Evolutionary conservation across 352 stramenopile genomes (phyloP).

Genomic region (Globisporangium canariense): DNA sequence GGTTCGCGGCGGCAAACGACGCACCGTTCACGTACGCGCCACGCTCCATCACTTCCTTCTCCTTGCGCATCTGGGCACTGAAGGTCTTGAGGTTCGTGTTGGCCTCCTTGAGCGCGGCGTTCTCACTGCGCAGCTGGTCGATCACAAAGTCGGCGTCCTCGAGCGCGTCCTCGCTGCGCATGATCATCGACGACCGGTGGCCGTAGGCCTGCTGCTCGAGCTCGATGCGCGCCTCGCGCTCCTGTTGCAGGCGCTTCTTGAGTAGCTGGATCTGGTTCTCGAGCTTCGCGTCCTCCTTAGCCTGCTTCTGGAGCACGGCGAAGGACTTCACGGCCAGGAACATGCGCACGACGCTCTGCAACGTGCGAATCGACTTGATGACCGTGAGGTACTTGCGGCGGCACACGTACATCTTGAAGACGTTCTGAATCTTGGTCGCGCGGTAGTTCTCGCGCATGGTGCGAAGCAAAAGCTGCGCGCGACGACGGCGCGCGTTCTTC

Average conservation of each 20-base stretch:
- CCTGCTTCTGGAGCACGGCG: conserved; percentile 75
- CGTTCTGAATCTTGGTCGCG: conserved; percentile 80
- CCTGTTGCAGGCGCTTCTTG: conserved; percentile 90
- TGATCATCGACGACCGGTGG: conserved; percentile 69
- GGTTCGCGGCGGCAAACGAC: conserved; percentile 82
- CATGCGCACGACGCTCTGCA: conserved; percentile 83
- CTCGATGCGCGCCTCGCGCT: conserved; percentile 82
- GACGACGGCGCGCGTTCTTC: conserved; percentile 55
- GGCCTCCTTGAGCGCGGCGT: conserved; percentile 77
- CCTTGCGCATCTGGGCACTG: conserved; percentile 79
- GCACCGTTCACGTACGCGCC: conserved; percentile 84
- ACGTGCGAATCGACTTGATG: conserved; percentile 62
- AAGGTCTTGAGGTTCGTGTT: conserved; percentile 85
- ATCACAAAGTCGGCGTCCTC: conserved; percentile 82
- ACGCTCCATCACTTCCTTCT: conserved; percentile 89
- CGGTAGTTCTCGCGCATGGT: conserved; percentile 61
- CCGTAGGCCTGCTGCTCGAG: conserved; percentile 72
- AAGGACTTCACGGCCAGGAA: conserved; percentile 76
- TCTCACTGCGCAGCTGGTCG: conserved; percentile 80
- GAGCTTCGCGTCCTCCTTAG: conserved; percentile 94
- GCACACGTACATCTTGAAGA: conserved; percentile 81
- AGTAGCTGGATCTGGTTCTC: conserved; percentile 94
- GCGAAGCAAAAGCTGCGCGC: conserved; percentile 56
- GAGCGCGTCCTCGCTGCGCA: conserved; percentile 74
- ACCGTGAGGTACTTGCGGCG: conserved; percentile 62